Percentiles rank a stretch among this genome's conserved stretches.
These are phyloP conservation scores for Coemansia sp. DNA, from an alignment of 192 early-diverging fungal genomes.

Conservation along the genomic window DNA sequence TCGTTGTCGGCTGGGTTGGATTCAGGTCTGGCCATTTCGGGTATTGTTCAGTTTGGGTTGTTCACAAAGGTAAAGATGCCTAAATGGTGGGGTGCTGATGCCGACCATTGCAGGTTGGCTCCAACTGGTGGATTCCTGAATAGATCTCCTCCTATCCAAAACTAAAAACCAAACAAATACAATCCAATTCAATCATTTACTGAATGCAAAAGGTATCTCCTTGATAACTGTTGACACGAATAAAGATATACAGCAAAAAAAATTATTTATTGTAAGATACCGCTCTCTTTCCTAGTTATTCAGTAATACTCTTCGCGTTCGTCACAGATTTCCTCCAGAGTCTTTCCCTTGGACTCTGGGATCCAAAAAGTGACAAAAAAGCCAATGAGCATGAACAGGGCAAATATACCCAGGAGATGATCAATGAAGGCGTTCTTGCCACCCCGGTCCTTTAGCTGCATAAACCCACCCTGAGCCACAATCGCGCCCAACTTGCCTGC, in stretches of 20 bases:
- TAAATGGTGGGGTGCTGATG: slow-evolving; percentile 51
- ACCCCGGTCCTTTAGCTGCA: slow-evolving; percentile 63
- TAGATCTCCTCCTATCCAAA: slow-evolving; percentile 2
- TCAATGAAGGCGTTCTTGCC: slow-evolving; percentile 58
- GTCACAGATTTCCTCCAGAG: slow-evolving; percentile 46
- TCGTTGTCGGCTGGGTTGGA: slow-evolving; percentile 46
- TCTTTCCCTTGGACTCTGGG: slow-evolving; percentile 49
- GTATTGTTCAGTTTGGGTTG: slow-evolving; percentile 41
- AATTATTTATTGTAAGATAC: not conserved
- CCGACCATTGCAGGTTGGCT: slow-evolving; percentile 95
- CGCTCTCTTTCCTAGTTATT: not conserved
- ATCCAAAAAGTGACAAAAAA: slow-evolving; percentile 45
- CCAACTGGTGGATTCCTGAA: slow-evolving; percentile 81
- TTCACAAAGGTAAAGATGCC: slow-evolving; percentile 42
- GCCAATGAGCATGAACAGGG: slow-evolving; percentile 72
- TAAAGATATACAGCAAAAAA: not conserved
- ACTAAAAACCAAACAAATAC: not conserved
- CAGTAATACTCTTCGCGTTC: slow-evolving; percentile 12
- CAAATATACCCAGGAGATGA: slow-evolving; percentile 65
- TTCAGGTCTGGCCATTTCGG: slow-evolving; percentile 43
- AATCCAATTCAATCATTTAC: not conserved
- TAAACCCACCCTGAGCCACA: slow-evolving; percentile 66
- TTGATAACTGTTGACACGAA: not conserved
- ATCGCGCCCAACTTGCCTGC: slow-evolving; percentile 75
- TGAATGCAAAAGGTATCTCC: slow-evolving; percentile 1